phyloP scores from a whole-genome alignment of 768 basidiomycete species.

The Mycena epipterygia region DNA sequence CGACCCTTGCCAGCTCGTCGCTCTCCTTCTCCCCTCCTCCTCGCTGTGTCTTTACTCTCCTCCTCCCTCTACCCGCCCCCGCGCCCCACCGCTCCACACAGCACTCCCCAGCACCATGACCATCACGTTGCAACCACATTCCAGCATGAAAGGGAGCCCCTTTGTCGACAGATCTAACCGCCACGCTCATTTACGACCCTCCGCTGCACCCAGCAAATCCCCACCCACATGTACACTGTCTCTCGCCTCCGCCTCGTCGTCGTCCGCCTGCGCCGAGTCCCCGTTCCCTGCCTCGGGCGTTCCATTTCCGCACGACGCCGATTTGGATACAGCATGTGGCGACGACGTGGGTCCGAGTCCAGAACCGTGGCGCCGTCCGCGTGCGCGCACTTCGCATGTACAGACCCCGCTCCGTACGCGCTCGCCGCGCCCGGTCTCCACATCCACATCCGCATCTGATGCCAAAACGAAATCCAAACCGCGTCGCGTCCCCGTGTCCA shows the following conservation, averaged over 20 bases:
- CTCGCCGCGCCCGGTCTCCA: background rate
- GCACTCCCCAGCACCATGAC: background rate
- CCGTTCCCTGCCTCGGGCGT: background rate
- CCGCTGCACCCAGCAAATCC: slow-evolving; percentile 10
- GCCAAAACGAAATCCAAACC: background rate
- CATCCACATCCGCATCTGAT: background rate
- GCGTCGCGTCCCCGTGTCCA: background rate
- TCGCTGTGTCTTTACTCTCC: background rate
- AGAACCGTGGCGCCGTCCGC: slow-evolving; percentile 11
- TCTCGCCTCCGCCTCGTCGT: slow-evolving; percentile 7
- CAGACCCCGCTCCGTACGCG: slow-evolving; percentile 11
- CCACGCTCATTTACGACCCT: slow-evolving; percentile 26
- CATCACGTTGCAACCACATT: background rate
- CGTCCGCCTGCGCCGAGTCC: background rate
- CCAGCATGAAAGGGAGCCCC: background rate
- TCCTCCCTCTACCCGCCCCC: background rate
- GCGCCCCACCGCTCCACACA: background rate
- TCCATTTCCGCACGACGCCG: slow-evolving; percentile 17
- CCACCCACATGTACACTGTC: slow-evolving; percentile 29
- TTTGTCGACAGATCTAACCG: slow-evolving; percentile 24
- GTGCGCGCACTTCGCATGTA: slow-evolving; percentile 29
- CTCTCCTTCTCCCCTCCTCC: background rate
- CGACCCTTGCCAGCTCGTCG: slow-evolving; percentile 9
- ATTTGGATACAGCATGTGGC: background rate
- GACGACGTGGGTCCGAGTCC: background rate